Base-by-base conservation (phyloP, 176 grass and related monocot genomes). In the Stipa capillata region DNA sequence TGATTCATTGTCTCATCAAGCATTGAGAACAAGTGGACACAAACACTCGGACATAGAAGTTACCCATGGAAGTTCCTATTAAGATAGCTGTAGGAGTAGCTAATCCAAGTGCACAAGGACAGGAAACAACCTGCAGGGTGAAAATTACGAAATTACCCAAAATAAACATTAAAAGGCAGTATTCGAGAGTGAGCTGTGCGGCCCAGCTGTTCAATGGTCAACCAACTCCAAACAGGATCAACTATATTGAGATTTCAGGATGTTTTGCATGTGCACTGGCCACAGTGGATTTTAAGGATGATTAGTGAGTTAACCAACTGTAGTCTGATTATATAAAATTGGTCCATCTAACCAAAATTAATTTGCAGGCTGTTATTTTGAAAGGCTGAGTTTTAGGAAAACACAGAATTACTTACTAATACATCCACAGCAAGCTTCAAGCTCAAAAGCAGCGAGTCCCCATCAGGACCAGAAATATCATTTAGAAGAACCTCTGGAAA, bases 31-130 rank as follows among this genome's bases (percentile, higher is more conserved):
- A 70, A 49, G 68, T 21, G 12, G 31, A 76, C 29, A 32, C 9
- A 74, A 65, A 67, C n/a, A 72, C 8, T 59, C 50, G 48, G 56
- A 68, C 60, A 17, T 39, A 52, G 50, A 79, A 79, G 43, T 87
- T 92, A 97, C 95, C 95, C 25, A 94, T 65, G 41, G 95, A 97
- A 79, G 92, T 97, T 85, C 95, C 95, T 65, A 97, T 91, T 65
- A 97, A 88, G 85, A 97, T 97, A 73, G 95, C 95, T 64, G 95
- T 94, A 80, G 95, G 95, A 27, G 95, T 97, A 82, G 92, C 95
- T 80, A 97, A 86, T 51, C 95, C 95, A 41, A 97, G 89, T 1
- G 95, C 95, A 90, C 95, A 97, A 15, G 95, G 95, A 65, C 95
- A 97, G 0, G 95, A 97, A 92, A 97, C 92, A 66, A 94, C 95